Percentiles rank a stretch among this genome's conserved stretches.
phyloP scores from a whole-genome alignment of 2,329 filamentous ascomycete genomes.

The Botrytis porri region DNA sequence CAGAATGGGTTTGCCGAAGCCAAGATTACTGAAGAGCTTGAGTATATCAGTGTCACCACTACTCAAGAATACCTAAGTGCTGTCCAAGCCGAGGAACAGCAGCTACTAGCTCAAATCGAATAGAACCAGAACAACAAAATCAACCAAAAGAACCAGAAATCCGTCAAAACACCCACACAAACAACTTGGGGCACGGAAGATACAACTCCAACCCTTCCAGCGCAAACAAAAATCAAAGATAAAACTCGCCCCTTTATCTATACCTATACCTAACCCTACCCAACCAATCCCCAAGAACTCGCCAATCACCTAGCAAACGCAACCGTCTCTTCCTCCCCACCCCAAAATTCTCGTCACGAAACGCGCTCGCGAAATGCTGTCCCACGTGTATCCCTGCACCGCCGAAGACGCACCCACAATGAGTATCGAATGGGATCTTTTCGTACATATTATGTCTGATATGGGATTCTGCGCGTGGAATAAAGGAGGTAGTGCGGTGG shows the following conservation, averaged over 20 bases:
- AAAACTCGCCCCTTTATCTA: background rate
- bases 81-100: background rate
- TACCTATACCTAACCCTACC: rapidly evolving
- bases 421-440: background rate
- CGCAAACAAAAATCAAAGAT: background rate
- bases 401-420: background rate
- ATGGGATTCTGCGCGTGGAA: conserved; percentile 18
- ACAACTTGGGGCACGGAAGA: background rate
- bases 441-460: conserved; percentile 17
- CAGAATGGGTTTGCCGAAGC: background rate
- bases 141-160: background rate
- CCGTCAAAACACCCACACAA: background rate
- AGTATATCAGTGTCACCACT: background rate
- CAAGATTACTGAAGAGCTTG: background rate
- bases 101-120: background rate
- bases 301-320: background rate
- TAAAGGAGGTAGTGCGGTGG: conserved; percentile 1
- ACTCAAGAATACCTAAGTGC: background rate
- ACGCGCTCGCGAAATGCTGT: background rate
- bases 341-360: background rate
- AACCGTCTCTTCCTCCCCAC: background rate
- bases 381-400: background rate
- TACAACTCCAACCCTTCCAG: background rate
- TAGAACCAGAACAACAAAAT: background rate
- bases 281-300: background rate